phyloP scores from a whole-genome alignment of 805 yeast species.

The Metschnikowia cubensis region DNA sequence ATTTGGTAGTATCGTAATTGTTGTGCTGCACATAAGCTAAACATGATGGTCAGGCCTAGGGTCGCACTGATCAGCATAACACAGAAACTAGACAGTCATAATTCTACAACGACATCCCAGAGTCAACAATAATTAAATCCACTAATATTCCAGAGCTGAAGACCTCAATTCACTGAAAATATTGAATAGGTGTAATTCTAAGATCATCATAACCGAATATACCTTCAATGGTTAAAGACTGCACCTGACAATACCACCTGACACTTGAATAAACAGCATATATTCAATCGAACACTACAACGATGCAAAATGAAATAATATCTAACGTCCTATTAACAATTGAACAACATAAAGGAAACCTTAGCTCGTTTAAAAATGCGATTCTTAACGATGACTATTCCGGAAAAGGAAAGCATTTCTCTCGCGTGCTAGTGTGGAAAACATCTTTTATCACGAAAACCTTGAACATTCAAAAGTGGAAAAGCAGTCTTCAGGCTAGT shows the following conservation, averaged over 20 bases:
- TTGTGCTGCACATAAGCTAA: background rate
- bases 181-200: too few species aligned
- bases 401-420: conserved; percentile 20
- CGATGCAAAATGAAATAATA: conserved; percentile 33
- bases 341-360: conserved; percentile 32
- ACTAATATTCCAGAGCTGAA: too few species aligned
- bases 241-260: background rate
- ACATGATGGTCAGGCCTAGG: background rate
- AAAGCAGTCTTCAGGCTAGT: conserved; percentile 23
- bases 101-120: too few species aligned
- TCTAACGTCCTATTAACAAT: conserved; percentile 35
- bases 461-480: conserved; percentile 34
- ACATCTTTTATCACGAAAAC: conserved; percentile 33
- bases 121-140: too few species aligned
- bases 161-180: too few species aligned
- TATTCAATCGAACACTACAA: conserved; percentile 10
- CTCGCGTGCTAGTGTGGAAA: conserved; percentile 38
- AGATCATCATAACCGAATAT: too few species aligned
- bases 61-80: background rate
- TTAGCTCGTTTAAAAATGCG: conserved; percentile 24
- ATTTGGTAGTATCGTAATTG: background rate
- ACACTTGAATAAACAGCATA: background rate
- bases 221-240: background rate
- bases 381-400: conserved; percentile 28
- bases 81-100: too few species aligned